A percentile compares a stretch with the other conserved stretches of the same genome.
These are phyloP conservation scores for Syzygium malaccense DNA, from an alignment of 441 rosid genomes.

Conservation along the genomic window DNA sequence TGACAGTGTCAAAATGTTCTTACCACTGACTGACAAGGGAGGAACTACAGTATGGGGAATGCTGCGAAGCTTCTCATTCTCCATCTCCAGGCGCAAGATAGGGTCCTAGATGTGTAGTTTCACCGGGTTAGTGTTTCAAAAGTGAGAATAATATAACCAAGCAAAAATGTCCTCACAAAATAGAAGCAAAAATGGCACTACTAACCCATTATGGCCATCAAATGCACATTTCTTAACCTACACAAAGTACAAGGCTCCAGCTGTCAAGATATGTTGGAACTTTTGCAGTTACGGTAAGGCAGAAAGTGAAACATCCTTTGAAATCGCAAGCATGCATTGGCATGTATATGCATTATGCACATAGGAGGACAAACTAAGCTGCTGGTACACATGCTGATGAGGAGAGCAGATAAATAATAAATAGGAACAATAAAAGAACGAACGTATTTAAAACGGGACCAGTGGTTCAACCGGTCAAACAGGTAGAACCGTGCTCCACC, in stretches of 20 bases:
- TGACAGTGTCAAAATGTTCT: neutral
- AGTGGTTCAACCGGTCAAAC: too few relatives aligned
- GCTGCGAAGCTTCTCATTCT: conserved; percentile 59
- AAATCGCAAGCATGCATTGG: neutral
- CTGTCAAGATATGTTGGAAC: neutral
- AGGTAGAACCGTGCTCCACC: too few relatives aligned
- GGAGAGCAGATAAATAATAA: too few relatives aligned
- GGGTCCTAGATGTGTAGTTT: conserved; percentile 32
- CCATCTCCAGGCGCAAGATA: conserved; percentile 41
- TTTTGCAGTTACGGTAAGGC: too few relatives aligned
- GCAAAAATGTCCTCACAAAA: neutral
- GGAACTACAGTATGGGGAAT: conserved; percentile 54
- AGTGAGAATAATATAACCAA: neutral
- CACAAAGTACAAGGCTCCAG: neutral
- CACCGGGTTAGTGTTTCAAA: neutral
- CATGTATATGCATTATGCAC: neutral
- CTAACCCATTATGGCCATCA: neutral
- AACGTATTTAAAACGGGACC: too few relatives aligned
- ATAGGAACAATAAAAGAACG: too few relatives aligned
- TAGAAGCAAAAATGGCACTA: too few relatives aligned
- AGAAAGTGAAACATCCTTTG: neutral
- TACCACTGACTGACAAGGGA: conserved; percentile 89
- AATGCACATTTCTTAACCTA: neutral
- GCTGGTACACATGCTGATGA: too few relatives aligned
- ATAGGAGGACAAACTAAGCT: neutral